phyloP scores from a whole-genome alignment of 768 basidiomycete species.

The Lepiota venenata region DNA sequence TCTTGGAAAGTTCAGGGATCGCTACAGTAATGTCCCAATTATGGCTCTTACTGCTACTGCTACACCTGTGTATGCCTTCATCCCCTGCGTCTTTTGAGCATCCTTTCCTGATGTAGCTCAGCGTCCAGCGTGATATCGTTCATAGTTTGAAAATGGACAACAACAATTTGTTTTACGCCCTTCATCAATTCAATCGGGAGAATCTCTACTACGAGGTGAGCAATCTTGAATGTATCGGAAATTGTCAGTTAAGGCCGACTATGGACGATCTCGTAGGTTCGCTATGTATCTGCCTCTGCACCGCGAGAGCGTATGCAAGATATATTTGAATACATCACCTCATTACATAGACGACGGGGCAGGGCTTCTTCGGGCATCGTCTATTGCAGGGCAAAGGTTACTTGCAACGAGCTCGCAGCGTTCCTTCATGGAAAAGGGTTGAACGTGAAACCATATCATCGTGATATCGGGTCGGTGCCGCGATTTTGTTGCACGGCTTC shows the following conservation, averaged over 20 bases:
- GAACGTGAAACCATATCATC: slow-evolving; percentile 70
- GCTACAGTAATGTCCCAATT: slow-evolving; percentile 69
- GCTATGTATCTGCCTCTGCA: slow-evolving; percentile 55
- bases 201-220: slow-evolving; percentile 82
- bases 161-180: slow-evolving; percentile 53
- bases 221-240: neutral
- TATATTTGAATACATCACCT: slow-evolving; percentile 62
- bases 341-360: slow-evolving; percentile 56
- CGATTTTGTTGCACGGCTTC: neutral
- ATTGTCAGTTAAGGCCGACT: neutral
- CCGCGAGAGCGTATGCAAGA: slow-evolving; percentile 57
- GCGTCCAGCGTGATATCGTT: slow-evolving; percentile 75
- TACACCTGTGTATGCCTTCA: slow-evolving; percentile 52
- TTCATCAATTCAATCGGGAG: slow-evolving; percentile 77
- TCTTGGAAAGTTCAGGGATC: slow-evolving; percentile 66
- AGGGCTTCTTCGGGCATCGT: slow-evolving; percentile 68
- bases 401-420: slow-evolving; percentile 63
- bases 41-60: slow-evolving; percentile 89
- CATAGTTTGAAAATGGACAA: slow-evolving; percentile 57
- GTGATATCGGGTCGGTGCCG: slow-evolving; percentile 52
- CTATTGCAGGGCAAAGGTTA: slow-evolving; percentile 67
- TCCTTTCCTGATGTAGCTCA: slow-evolving; percentile 22
- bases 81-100: neutral
- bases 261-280: slow-evolving; percentile 39
- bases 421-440: slow-evolving; percentile 68